These are phyloP conservation scores for Hansenula anomala DNA, from an alignment of 1,139 yeast genomes.

Conservation along the genomic window DNA sequence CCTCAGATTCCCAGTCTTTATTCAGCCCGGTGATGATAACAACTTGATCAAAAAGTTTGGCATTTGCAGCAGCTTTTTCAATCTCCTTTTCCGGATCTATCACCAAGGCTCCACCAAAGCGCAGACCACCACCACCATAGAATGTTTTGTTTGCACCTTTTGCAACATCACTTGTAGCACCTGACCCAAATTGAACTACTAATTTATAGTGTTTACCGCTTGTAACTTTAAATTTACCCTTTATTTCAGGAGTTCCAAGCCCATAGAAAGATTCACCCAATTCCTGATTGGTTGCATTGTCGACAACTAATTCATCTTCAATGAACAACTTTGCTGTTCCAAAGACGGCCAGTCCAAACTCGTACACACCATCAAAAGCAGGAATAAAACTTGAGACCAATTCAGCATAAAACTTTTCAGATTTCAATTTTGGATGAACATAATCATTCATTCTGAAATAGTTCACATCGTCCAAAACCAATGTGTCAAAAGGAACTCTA, in stretches of 20 bases:
- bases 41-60: constrained; percentile 43
- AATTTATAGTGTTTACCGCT: constrained; percentile 40
- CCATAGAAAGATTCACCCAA: constrained; percentile 45
- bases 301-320: constrained; percentile 48
- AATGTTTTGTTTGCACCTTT: constrained; percentile 26
- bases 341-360: constrained; percentile 43
- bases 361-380: constrained; percentile 47
- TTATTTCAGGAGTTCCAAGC: constrained; percentile 48
- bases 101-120: constrained; percentile 28
- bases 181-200: constrained; percentile 48
- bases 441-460: constrained; percentile 44
- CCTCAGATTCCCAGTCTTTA: constrained; percentile 47
- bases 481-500: constrained; percentile 33
- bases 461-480: constrained; percentile 29
- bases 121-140: constrained; percentile 38
- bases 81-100: constrained; percentile 30
- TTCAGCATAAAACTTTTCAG: constrained; percentile 26
- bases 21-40: constrained; percentile 41
- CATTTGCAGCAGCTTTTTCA: constrained; percentile 35
- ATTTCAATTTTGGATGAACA: constrained; percentile 26
- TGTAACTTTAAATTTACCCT: constrained; percentile 31
- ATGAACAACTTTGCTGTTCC: constrained; percentile 53
- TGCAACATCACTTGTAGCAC: constrained; percentile 33
- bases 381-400: constrained; percentile 23
- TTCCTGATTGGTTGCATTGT: constrained; percentile 48